Base-by-base conservation (phyloP, 805 yeast genomes). In the Ogataea wickerhamii region DNA sequence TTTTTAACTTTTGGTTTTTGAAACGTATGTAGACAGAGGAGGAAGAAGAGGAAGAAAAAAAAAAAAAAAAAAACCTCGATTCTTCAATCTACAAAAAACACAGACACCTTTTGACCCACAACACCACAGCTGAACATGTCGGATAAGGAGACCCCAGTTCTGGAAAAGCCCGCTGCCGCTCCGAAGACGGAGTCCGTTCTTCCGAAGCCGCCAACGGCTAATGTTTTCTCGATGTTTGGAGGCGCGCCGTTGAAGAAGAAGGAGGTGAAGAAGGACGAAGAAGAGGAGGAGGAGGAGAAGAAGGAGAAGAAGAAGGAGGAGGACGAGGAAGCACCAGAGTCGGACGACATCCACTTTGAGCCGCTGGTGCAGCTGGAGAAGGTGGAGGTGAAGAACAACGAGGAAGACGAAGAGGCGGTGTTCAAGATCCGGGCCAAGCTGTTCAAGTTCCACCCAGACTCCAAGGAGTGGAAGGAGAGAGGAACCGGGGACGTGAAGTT, bases 401-500 rank as follows among this genome's bases (percentile, higher is more conserved):
- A 87, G 66, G 96, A 87, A 66, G 76, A 86, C 48, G 96, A 87
- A 68, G 91, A 84, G 41, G 85, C 78, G 18, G 56, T 82, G 46
- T 81, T 68, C 69, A 93, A 93, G 68, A 87, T 86, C 52, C 78
- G 98, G 62, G 97, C 98, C 51, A 93, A 93, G 69, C 74, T 93
- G 60, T 93, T 91, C 74, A 84, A 87, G 68, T 91, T 84, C 72
- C 70, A 68, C 49, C 74, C 80, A 29, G 95, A 87, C 44, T 56
- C 80, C 37, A 82, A 82, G 59, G 98, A 93, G 69, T 93, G 98
- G 98, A 93, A 93, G 67, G 98, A 93, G 75, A 86, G 98, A 73
- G 98, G 98, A 56, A 87, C 96, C 24, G 98, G 98, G 59, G 98
- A 93, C 60, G 96, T 88, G 55, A 87, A 93, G 69, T 87, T 93